Conservation (phyloP, 257 asterid species). For the Przewalskia tangutica region DNA sequence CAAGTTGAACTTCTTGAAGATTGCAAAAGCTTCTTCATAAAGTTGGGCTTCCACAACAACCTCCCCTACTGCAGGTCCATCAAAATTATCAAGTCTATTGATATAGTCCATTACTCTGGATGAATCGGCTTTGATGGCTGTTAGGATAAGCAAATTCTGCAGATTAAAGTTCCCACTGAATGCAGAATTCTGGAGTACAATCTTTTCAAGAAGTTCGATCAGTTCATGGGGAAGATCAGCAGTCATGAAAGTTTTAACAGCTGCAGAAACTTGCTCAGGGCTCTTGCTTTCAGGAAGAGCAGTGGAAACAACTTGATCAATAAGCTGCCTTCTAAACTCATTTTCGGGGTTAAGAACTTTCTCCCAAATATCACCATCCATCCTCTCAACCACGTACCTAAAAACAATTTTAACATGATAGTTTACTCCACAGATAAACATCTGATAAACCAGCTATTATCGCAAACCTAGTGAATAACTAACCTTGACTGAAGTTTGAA, state of each 20-base stretch:
- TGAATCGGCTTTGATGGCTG: conserved; percentile 96
- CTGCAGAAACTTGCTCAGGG: conserved; percentile 99
- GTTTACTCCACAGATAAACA: background rate
- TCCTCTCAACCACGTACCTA: conserved; percentile 96
- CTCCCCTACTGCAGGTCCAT: conserved; percentile 99
- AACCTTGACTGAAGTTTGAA: conserved; percentile 98
- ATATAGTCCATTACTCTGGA: conserved; percentile 97
- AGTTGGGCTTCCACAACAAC: conserved; percentile 94
- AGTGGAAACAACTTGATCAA: conserved; percentile 99
- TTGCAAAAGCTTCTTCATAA: conserved; percentile 92
- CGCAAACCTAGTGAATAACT: conserved; percentile 13
- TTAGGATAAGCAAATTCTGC: conserved; percentile 85
- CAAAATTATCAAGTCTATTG: conserved; percentile 95
- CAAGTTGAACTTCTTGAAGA: conserved; percentile 94
- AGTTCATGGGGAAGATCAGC: conserved; percentile 99
- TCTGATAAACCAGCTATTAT: background rate
- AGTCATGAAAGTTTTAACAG: conserved; percentile 98
- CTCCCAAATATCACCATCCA: conserved; percentile 98
- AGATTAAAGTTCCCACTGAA: conserved; percentile 97
- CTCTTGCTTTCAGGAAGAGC: conserved; percentile 99
- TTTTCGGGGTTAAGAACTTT: conserved; percentile 93
- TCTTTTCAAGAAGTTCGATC: conserved; percentile 97
- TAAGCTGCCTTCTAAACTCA: conserved; percentile 92
- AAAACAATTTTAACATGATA: conserved; percentile 5
- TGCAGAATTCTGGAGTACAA: conserved; percentile 94